A percentile compares a stretch with the other conserved stretches of the same genome.
These are phyloP conservation scores for Diaporthe australafricana DNA, from an alignment of 2,329 filamentous ascomycete genomes.

Conservation along the genomic window DNA sequence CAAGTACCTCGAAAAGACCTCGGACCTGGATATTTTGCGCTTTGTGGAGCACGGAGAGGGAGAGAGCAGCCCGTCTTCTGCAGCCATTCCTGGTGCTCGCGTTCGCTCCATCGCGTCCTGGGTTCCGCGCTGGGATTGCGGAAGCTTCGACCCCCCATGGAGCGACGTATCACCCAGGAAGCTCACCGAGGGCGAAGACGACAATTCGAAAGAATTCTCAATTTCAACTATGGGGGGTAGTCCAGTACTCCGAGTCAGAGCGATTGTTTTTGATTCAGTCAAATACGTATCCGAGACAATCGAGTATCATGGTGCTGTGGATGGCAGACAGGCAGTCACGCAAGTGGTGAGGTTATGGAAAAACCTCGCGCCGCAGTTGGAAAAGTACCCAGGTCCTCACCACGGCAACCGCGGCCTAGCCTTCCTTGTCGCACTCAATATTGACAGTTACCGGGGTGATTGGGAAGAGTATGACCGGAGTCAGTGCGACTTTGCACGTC, in stretches of 20 bases:
- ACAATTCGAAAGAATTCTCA: background rate
- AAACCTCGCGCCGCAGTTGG: background rate
- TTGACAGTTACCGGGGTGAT: rapidly evolving
- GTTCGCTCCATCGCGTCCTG: conserved; percentile 49
- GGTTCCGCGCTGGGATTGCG: conserved; percentile 29
- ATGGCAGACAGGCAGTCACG: background rate
- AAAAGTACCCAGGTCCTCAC: background rate
- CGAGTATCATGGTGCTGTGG: rapidly evolving
- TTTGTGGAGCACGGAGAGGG: conserved; percentile 44
- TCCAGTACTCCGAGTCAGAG: background rate
- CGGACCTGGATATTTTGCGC: conserved; percentile 23
- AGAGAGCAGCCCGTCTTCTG: conserved; percentile 48
- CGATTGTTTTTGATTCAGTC: background rate
- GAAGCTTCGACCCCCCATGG: rapidly evolving
- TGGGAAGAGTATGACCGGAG: background rate
- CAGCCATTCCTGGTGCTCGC: conserved; percentile 46
- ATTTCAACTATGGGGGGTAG: background rate
- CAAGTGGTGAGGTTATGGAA: conserved; percentile 7
- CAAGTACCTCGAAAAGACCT: background rate
- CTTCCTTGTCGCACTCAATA: background rate
- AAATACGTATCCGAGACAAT: background rate
- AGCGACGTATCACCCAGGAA: background rate
- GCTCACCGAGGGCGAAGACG: background rate
- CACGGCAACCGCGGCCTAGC: background rate
- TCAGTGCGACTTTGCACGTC: background rate